A percentile compares a stretch with the other conserved stretches of the same genome.
These are phyloP conservation scores for Pulveroboletus frians DNA, from an alignment of 768 basidiomycete species.

Conservation along the genomic window DNA sequence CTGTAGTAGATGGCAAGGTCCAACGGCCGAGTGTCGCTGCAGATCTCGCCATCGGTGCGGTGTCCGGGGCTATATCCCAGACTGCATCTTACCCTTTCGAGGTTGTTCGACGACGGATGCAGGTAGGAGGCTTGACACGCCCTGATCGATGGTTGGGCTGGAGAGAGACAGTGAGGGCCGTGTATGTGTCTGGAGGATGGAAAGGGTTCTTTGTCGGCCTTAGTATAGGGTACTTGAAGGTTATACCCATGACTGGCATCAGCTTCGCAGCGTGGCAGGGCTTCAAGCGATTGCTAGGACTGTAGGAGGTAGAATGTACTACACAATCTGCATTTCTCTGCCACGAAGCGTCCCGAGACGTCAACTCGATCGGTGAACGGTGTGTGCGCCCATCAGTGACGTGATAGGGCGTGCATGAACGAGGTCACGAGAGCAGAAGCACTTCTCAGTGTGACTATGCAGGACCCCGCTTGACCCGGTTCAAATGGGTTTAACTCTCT, in stretches of 20 bases:
- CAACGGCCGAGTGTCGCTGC: slow-evolving; percentile 41
- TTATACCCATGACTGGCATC: slow-evolving; percentile 93
- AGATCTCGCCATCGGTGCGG: slow-evolving; percentile 78
- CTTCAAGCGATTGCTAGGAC: slow-evolving; percentile 26
- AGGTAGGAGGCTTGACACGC: slow-evolving; percentile 81
- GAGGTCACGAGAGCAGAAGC: too few species aligned
- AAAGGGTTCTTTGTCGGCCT: slow-evolving; percentile 90
- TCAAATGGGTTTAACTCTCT: too few species aligned
- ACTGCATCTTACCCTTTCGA: slow-evolving; percentile 95
- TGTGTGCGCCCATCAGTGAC: background rate
- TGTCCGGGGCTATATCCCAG: slow-evolving; percentile 81
- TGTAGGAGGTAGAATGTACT: slow-evolving; percentile 20
- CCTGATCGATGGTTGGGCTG: slow-evolving; percentile 76
- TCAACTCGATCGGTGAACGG: background rate
- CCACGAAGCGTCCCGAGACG: background rate
- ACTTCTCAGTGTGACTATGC: too few species aligned
- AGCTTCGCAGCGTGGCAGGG: slow-evolving; percentile 87
- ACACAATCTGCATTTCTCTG: background rate
- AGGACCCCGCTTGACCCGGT: too few species aligned
- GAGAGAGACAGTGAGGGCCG: slow-evolving; percentile 63
- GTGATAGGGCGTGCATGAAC: too few species aligned
- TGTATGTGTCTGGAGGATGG: slow-evolving; percentile 70
- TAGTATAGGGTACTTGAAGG: slow-evolving; percentile 88
- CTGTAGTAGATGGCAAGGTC: slow-evolving; percentile 38
- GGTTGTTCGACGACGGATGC: slow-evolving; percentile 87